phyloP scores from a whole-genome alignment of 1,284 basidiomycete genomes.

The Malassezia sympodialis region DNA sequence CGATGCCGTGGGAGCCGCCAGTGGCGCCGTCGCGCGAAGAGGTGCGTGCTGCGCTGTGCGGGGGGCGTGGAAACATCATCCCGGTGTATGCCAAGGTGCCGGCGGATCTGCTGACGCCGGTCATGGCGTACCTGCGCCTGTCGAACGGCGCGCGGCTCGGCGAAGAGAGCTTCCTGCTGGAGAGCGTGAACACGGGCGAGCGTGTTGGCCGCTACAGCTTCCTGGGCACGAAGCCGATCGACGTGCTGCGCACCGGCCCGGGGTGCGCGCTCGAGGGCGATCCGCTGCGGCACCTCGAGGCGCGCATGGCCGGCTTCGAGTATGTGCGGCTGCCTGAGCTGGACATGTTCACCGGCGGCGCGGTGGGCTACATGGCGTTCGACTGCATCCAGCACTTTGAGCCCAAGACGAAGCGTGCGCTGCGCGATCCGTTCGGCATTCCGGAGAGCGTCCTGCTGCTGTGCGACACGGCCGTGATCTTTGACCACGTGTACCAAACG shows the following conservation, averaged over 20 bases:
- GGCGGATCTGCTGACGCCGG: slow-evolving; percentile 91
- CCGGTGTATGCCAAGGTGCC: slow-evolving; percentile 86
- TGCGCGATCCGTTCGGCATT: slow-evolving; percentile 65
- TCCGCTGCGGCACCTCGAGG: slow-evolving; percentile 72
- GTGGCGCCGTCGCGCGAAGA: slow-evolving; percentile 29
- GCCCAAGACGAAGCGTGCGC: slow-evolving; percentile 53
- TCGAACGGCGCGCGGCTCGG: slow-evolving; percentile 70
- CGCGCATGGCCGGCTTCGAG: slow-evolving; percentile 72
- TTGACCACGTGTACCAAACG: slow-evolving; percentile 91
- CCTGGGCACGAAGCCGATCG: slow-evolving; percentile 89
- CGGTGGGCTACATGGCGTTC: slow-evolving; percentile 93
- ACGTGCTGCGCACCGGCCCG: slow-evolving; percentile 78
- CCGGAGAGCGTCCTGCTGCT: slow-evolving; percentile 97
- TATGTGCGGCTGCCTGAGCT: slow-evolving; percentile 84
- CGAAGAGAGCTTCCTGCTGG: slow-evolving; percentile 39
- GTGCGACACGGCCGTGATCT: slow-evolving; percentile 83
- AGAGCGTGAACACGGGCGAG: slow-evolving; percentile 72
- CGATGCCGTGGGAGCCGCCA: neutral
- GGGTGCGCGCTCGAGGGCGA: slow-evolving; percentile 74
- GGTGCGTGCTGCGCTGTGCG: slow-evolving; percentile 29
- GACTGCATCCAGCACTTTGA: slow-evolving; percentile 96
- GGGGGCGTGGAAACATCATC: slow-evolving; percentile 65
- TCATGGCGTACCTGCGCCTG: slow-evolving; percentile 87
- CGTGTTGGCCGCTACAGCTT: slow-evolving; percentile 88
- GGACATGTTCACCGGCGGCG: slow-evolving; percentile 91